Base-by-base conservation (phyloP, 2,329 filamentous ascomycete genomes). In the Ascochyta fabae region DNA sequence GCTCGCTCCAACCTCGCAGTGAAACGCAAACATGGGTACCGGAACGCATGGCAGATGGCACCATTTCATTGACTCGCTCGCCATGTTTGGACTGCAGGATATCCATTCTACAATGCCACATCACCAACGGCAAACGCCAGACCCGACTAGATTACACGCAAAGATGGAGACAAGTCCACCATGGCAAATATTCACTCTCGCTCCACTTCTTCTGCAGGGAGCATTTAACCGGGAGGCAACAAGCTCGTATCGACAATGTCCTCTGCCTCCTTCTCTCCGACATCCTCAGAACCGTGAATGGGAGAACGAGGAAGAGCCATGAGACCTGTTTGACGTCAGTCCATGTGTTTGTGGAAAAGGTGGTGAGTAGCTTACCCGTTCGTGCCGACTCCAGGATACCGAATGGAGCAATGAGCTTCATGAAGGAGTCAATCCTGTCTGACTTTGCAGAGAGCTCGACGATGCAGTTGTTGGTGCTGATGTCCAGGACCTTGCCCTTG, bases 381-480 rank as follows among this genome's bases (percentile, higher is more conserved):
- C 95, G 87, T 47, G 94, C 92, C 46, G 93, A 97, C 80, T 99
- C 95, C 47, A 99, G 84, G 67, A 99, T 96, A 72, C 95, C 95
- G 75, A 98, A 99, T 12, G 94, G 94, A 53, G 87, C 84, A 71
- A 99, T 88, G 60, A 99, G 85, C 81, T 98, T 99, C 80, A 99
- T 89, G 83, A 97, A 99, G 2, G 92, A 96, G 79, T 99, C 92
- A 73, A 99, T 96, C 78, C 95, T 89, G 59, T 83, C 86, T 33
- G 92, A 93, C 79, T 99, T 99, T 57, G 95, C 95, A 49, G 92
- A 96, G 7, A 99, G 78, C 79, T 99, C 95, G 57, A 99, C 93
- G 76, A 98, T 98, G 79, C 95, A 98, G 80, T 96, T 98, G 79
- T 91, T 97, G 48, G 91, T 97, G 82, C 92, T 96, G 69, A 99